Conservation (phyloP, 2,329 filamentous ascomycete species). For the Penicillium decumbens region DNA sequence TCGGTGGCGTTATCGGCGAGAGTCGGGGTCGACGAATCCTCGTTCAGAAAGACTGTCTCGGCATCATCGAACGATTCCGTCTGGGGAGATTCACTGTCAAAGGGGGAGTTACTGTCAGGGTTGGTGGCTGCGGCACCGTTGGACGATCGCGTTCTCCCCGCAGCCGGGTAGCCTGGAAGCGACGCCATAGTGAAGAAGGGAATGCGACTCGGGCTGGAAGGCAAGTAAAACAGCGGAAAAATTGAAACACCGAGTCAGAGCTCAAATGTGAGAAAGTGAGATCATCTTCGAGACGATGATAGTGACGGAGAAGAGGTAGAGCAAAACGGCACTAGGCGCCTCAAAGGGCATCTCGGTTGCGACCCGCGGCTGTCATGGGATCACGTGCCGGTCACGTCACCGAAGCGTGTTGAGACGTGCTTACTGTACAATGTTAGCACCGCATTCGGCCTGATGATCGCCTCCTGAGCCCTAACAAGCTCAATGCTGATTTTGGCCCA, state of each 20-base stretch:
- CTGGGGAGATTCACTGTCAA: constrained; percentile 8
- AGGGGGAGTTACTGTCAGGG: constrained; percentile 11
- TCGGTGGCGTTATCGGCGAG: constrained; percentile 11
- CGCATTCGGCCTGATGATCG: neutral
- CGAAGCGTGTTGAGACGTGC: neutral
- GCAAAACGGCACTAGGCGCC: neutral
- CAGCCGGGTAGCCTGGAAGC: constrained; percentile 29
- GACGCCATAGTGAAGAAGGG: constrained; percentile 31
- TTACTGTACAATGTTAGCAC: neutral
- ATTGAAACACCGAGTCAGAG: neutral
- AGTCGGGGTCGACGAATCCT: constrained; percentile 15
- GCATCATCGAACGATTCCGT: constrained; percentile 22
- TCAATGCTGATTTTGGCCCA: neutral
- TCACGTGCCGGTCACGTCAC: constrained; percentile 7
- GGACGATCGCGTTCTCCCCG: constrained; percentile 26
- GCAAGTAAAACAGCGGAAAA: constrained; percentile 1
- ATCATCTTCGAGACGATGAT: constrained; percentile 2
- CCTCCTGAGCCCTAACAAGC: neutral
- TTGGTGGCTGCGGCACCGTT: constrained; percentile 21
- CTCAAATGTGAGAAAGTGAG: neutral
- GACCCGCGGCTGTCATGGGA: constrained; percentile 4
- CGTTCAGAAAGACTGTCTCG: constrained; percentile 33
- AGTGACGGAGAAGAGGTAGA: neutral
- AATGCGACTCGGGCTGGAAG: constrained; percentile 1
- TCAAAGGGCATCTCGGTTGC: constrained; percentile 2